Conservation (phyloP, 495 filamentous ascomycete species). For the Xylaria acuta region DNA sequence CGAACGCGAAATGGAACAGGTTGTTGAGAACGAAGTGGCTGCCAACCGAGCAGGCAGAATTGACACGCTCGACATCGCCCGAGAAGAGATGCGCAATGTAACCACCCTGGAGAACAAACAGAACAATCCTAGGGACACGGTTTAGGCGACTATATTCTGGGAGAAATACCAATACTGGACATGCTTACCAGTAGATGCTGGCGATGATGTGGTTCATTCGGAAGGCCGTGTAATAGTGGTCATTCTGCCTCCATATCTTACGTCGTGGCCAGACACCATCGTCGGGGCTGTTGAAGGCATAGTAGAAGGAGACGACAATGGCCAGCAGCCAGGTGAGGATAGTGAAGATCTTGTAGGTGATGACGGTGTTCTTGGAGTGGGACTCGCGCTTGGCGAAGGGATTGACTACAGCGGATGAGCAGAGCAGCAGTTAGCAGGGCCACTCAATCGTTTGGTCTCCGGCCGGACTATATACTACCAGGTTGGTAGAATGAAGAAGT, state of each 20-base stretch:
- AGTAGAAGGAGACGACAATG: constrained; percentile 71
- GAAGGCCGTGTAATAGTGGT: constrained; percentile 71
- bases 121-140: constrained; percentile 62
- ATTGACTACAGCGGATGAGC: constrained; percentile 56
- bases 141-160: constrained; percentile 15
- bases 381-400: constrained; percentile 71
- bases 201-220: constrained; percentile 73
- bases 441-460: constrained; percentile 18
- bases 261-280: constrained; percentile 61
- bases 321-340: constrained; percentile 74
- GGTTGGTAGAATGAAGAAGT: not conserved
- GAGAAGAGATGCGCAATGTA: constrained; percentile 81
- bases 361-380: constrained; percentile 57
- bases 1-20: constrained; percentile 76
- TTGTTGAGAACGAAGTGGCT: constrained; percentile 87
- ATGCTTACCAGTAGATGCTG: constrained; percentile 74
- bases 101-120: constrained; percentile 75
- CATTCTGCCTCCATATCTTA: constrained; percentile 74
- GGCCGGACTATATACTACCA: not conserved
- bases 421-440: constrained; percentile 19
- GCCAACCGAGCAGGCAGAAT: constrained; percentile 76
- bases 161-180: not conserved
- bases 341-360: constrained; percentile 70
- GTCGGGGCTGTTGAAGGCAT: constrained; percentile 65
- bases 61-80: constrained; percentile 61